phyloP scores from a whole-genome alignment of 2,329 filamentous ascomycete genomes.

The Rutstroemia sp. region DNA sequence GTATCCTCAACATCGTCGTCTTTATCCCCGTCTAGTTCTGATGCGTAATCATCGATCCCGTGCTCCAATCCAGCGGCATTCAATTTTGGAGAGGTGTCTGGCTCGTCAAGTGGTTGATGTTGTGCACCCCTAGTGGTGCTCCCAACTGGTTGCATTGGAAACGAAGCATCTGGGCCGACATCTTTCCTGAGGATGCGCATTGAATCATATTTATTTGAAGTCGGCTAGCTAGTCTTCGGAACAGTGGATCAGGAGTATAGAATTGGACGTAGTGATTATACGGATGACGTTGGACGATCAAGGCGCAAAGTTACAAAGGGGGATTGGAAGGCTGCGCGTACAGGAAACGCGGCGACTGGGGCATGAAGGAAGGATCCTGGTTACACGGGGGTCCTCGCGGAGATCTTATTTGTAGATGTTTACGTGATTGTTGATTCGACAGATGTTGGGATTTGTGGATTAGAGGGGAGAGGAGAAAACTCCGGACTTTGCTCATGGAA shows the following conservation, averaged over 20 bases:
- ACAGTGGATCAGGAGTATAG: not conserved
- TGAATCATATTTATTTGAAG: not conserved
- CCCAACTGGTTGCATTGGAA: not conserved
- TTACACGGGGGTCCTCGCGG: not conserved
- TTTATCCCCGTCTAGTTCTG: slow-evolving; percentile 4
- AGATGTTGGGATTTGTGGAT: not conserved
- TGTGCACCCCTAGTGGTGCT: not conserved
- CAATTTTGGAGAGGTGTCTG: slow-evolving; percentile 34
- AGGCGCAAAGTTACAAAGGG: not conserved
- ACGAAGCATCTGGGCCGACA: not conserved
- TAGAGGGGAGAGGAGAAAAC: not conserved
- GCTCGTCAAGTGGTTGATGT: not conserved
- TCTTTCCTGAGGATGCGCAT: not conserved
- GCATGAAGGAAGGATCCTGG: not conserved
- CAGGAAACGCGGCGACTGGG: not conserved
- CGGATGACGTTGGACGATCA: not conserved
- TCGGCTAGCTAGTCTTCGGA: not conserved
- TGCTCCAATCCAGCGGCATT: slow-evolving; percentile 38
- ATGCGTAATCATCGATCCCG: not conserved
- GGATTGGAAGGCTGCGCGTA: not conserved
- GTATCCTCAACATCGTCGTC: slow-evolving; percentile 5
- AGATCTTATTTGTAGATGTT: not conserved
- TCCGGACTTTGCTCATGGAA: no score
- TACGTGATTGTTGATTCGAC: not conserved
- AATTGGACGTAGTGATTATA: not conserved